Evolutionary conservation across 768 basidiomycete genomes (phyloP), one percentile per base, ranked within the genome.

Genomic region (Kwoniella mangroviensis): DNA sequence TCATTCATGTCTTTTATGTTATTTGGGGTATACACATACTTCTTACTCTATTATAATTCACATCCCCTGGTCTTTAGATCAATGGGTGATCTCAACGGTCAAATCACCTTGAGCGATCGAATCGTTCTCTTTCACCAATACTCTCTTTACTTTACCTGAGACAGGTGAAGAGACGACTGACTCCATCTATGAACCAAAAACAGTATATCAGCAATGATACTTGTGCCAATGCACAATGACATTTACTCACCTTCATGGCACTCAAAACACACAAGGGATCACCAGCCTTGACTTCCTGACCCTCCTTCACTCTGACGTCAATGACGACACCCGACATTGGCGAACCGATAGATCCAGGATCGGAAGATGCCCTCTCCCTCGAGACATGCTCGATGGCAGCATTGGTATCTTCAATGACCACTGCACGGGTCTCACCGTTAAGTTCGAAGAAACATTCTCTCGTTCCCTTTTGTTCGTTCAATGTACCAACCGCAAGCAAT

Each of bases 401-500:
- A 81, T 92, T 95, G 84, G 92, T 92, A 86, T 99, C 97, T 80
- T 97, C 93, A 54, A 99, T 92, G 62, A 93, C 86, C 53, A 98
- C 93, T 21, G 97, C 94, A 75, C 97, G 94, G 75, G 94, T 88
- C 92, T 96, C 93, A 84, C 94, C 94, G 77, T 96, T 96, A 69
- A 96, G 92, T 86, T 98, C 96, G 81, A 98, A 96, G 92, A 96
- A 97, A 69, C 96, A 93, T 82, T 98, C 95, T 77, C 96, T 90
- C 79, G 93, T 92, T 24, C 95, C 93, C 76, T 89, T 91, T 45
- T 91, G 91, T 82, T 94, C 90, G 63, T 96, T 91, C 64, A 98
- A 91, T 68, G 94, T 92, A 21, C 96, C 94, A 59, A 95, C 88
- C 34, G 97, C 97, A 88, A 99, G 91, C 78, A 98, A 87, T 76